These are phyloP conservation scores for Fusarium cyanostomum DNA, from an alignment of 2,329 filamentous ascomycete species.

Conservation along the genomic window DNA sequence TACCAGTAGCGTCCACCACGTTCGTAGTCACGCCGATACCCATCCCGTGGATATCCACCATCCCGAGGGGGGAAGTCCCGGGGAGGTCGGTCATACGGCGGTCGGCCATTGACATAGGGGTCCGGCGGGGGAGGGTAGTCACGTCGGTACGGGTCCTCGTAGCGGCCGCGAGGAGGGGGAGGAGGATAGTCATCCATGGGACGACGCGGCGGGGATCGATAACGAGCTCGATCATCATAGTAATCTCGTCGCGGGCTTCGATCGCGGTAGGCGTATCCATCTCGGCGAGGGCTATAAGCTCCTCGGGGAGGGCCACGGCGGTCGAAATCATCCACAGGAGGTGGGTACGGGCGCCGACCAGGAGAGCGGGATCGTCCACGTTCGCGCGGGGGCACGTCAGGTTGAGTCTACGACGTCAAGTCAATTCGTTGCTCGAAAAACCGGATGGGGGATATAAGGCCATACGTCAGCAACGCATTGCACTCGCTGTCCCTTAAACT, in stretches of 20 bases:
- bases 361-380: slow-evolving; percentile 83
- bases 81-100: slow-evolving; percentile 65
- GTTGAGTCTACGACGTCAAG: slow-evolving; percentile 70
- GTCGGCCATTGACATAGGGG: slow-evolving; percentile 66
- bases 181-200: slow-evolving; percentile 81
- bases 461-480: slow-evolving; percentile 85
- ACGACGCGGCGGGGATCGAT: slow-evolving; percentile 82
- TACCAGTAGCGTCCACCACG: slow-evolving; percentile 62
- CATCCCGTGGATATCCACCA: slow-evolving; percentile 52
- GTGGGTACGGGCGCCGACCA: slow-evolving; percentile 69
- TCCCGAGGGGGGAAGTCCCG: slow-evolving; percentile 61
- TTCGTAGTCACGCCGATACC: slow-evolving; percentile 60
- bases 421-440: slow-evolving; percentile 30
- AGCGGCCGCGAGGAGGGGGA: slow-evolving; percentile 72
- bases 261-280: slow-evolving; percentile 81
- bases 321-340: slow-evolving; percentile 81
- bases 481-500: slow-evolving; percentile 91
- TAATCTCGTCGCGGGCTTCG: slow-evolving; percentile 87
- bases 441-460: slow-evolving; percentile 8
- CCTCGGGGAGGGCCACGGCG: slow-evolving; percentile 81
- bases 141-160: slow-evolving; percentile 80
- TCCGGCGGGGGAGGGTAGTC: slow-evolving; percentile 73
- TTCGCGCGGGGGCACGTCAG: slow-evolving; percentile 76
- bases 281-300: slow-evolving; percentile 79
- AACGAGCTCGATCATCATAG: slow-evolving; percentile 84